Evolutionary conservation across 2,329 filamentous ascomycete genomes (phyloP), one percentile per base, ranked within the genome.

Genomic region (Sporothrix mexicana): DNA sequence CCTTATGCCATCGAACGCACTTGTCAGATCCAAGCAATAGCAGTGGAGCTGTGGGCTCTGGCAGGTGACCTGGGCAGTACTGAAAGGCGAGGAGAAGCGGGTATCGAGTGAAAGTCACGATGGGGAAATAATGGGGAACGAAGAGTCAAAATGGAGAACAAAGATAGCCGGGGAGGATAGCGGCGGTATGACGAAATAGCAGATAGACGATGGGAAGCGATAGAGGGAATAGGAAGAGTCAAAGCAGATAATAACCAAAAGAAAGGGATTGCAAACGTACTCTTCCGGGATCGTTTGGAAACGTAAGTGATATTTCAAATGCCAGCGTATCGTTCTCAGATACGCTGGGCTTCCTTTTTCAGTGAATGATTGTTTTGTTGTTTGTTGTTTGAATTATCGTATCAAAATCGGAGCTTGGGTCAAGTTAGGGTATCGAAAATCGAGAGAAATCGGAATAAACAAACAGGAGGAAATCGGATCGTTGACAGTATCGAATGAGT

Each of bases 61-160:
- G 20, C 64, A 67, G 64, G 45, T 51, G 64, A 36, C 23, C 20
- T 15, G n/a, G 62, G 62, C 43, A 66, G 62, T 66, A 20, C 41
- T 47, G 10, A 20, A 49, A 17, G 64, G 20, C 13, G 13, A 20
- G 45, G 45, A 49, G 45, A 67, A 51, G 47, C 43, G 20, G 23
- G 45, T 49, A 51, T 67, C 8, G 43, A 67, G 20, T 20, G n/a
- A 30, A 20, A 67, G 45, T 36, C 64, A 51, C 64, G 64, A 67
- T 67, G 64, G 64, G 64, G 61, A n/a, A 67, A 51, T 20, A 69
- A 49, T 64, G 59, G 25, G 30, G 47, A 66, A 43, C 8, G 7
- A 47, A 47, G 47, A 15, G 49, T 36, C 41, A 71, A 8, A n/a
- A 51, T 51, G 64, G 64, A 51, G 45, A 67, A 36, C 64, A 51